These are phyloP conservation scores for Sporodiniella umbellata DNA, from an alignment of 371 early-diverging fungal species.

Conservation along the genomic window DNA sequence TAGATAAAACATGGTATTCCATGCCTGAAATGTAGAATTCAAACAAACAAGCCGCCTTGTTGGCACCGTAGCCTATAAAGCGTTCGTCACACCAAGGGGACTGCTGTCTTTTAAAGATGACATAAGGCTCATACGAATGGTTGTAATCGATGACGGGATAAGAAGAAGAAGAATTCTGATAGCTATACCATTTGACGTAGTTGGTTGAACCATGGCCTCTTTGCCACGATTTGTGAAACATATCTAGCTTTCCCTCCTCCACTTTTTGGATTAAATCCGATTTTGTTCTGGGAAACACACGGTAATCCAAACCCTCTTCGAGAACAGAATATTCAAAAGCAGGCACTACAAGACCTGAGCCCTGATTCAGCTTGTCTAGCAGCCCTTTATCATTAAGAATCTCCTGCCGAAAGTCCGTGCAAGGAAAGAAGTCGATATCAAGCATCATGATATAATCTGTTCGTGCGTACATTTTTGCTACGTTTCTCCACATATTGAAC, in stretches of 20 bases:
- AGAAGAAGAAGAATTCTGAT: constrained; percentile 24
- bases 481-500: constrained; percentile 73
- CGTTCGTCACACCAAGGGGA: constrained; percentile 72
- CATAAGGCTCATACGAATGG: constrained; percentile 68
- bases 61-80: constrained; percentile 74
- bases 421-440: constrained; percentile 68
- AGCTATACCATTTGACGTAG: constrained; percentile 53
- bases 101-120: constrained; percentile 58
- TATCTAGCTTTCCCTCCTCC: constrained; percentile 45
- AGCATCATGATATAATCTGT: constrained; percentile 69
- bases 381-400: constrained; percentile 38
- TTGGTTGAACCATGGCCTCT: constrained; percentile 68
- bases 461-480: constrained; percentile 66
- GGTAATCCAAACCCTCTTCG: constrained; percentile 52
- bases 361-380: constrained; percentile 38
- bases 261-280: constrained; percentile 38
- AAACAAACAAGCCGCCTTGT: constrained; percentile 71
- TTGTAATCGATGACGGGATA: constrained; percentile 62
- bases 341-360: constrained; percentile 59
- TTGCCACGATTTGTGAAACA: constrained; percentile 61
- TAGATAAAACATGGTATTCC: constrained; percentile 62
- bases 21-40: constrained; percentile 67
- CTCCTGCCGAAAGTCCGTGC: constrained; percentile 55
- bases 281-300: constrained; percentile 56
- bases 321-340: constrained; percentile 63